Evolutionary conservation across 1,284 basidiomycete genomes (phyloP).

Genomic region (Apiotrichum gracile): DNA sequence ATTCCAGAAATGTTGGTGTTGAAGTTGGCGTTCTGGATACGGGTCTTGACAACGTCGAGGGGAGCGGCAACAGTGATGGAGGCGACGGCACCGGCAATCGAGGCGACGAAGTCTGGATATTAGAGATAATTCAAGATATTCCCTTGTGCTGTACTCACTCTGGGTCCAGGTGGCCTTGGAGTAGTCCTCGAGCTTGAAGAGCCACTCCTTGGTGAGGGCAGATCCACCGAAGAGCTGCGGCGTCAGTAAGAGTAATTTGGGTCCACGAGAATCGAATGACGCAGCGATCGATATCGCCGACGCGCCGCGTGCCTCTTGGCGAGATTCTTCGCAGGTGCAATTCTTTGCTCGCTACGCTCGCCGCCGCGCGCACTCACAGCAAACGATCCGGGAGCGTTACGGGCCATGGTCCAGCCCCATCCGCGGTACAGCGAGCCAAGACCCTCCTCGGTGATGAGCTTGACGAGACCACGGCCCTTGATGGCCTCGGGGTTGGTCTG

Average conservation of each 20-base stretch:
- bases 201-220: slow-evolving; percentile 87
- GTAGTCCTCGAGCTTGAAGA: slow-evolving; percentile 84
- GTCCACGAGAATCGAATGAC: no score
- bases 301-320: no score
- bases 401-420: slow-evolving; percentile 98
- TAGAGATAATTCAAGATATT: not conserved
- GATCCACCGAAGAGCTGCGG: slow-evolving; percentile 88
- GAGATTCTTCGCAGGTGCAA: no score
- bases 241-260: no score
- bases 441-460: slow-evolving; percentile 89
- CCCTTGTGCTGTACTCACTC: slow-evolving; percentile 54
- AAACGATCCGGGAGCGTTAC: slow-evolving; percentile 93
- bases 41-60: slow-evolving; percentile 92
- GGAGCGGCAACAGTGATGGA: slow-evolving; percentile 95
- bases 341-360: not conserved
- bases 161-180: slow-evolving; percentile 89
- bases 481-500: slow-evolving; percentile 96
- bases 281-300: no score
- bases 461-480: slow-evolving; percentile 81
- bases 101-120: slow-evolving; percentile 72
- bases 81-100: slow-evolving; percentile 86
- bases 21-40: slow-evolving; percentile 98
- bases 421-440: slow-evolving; percentile 81
- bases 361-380: slow-evolving; percentile 58
- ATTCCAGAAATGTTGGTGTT: slow-evolving; percentile 79